Conservation (phyloP, 176 grass and related monocot species). For the Bothriochloa decipiens region DNA sequence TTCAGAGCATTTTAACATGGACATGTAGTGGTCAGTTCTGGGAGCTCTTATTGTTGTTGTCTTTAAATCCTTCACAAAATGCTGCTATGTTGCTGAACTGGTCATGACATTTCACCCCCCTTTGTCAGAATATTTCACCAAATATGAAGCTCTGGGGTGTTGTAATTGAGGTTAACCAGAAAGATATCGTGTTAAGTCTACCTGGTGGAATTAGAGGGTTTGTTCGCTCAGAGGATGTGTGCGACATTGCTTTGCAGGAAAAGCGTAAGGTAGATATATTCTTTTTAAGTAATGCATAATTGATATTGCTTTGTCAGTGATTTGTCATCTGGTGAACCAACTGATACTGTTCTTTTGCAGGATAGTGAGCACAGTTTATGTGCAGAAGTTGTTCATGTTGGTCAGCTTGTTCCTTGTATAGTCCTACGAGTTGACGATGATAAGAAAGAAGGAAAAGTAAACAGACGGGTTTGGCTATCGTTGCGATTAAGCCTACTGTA, state of each 20-base stretch:
- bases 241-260: constrained; percentile 49
- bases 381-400: constrained; percentile 68
- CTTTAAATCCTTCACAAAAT: constrained; percentile 10
- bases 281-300: constrained; percentile 5
- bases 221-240: constrained; percentile 76
- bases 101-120: not conserved
- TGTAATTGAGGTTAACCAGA: constrained; percentile 91
- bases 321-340: constrained; percentile 17
- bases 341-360: constrained; percentile 51
- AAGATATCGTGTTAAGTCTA: constrained; percentile 85
- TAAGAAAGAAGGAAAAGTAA: constrained; percentile 86
- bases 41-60: not conserved
- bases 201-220: constrained; percentile 93
- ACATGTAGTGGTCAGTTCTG: not conserved
- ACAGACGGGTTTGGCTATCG: constrained; percentile 80
- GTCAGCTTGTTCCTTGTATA: constrained; percentile 86
- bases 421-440: constrained; percentile 83
- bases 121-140: constrained; percentile 81
- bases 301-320: constrained; percentile 20
- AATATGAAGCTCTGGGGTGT: constrained; percentile 91
- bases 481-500: constrained; percentile 78
- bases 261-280: constrained; percentile 49
- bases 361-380: constrained; percentile 63
- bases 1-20: not conserved
- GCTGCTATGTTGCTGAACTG: constrained; percentile 17